These are phyloP conservation scores for Aspergillus campestris DNA, from an alignment of 495 filamentous ascomycete species.

Conservation along the genomic window DNA sequence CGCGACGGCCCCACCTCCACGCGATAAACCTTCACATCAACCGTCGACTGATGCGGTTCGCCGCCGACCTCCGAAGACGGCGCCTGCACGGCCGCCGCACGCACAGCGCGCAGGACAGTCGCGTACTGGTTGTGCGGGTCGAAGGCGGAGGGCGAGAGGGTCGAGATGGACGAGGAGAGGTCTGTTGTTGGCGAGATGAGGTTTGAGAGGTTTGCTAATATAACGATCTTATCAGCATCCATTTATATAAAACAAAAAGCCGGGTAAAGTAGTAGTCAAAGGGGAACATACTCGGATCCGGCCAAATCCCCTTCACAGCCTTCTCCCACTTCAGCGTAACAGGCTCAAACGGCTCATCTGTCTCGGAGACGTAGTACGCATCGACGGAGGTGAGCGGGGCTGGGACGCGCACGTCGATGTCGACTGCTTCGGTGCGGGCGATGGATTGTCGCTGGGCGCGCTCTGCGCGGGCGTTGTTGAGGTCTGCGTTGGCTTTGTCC, in stretches of 20 bases:
- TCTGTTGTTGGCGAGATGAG: slow-evolving; percentile 29
- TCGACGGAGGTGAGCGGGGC: slow-evolving; percentile 47
- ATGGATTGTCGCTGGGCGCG: slow-evolving; percentile 21
- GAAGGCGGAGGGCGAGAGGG: slow-evolving; percentile 28
- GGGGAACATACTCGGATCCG: slow-evolving; percentile 49
- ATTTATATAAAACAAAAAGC: not conserved
- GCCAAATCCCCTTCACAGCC: slow-evolving; percentile 41
- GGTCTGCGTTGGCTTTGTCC: slow-evolving; percentile 72
- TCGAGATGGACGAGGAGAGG: slow-evolving; percentile 25
- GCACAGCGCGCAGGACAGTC: slow-evolving; percentile 22
- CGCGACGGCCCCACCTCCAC: slow-evolving; percentile 51
- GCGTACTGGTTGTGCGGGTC: slow-evolving; percentile 34
- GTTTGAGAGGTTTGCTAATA: slow-evolving; percentile 32
- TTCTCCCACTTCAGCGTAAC: slow-evolving; percentile 60
- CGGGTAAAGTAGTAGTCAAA: slow-evolving; percentile 2
- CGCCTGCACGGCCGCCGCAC: slow-evolving; percentile 21
- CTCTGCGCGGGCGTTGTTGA: slow-evolving; percentile 31
- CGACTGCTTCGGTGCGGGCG: slow-evolving; percentile 43
- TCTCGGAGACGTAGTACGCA: slow-evolving; percentile 65
- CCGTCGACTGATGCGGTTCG: slow-evolving; percentile 29
- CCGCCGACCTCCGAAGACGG: slow-evolving; percentile 5
- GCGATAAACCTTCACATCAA: slow-evolving; percentile 67
- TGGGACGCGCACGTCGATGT: slow-evolving; percentile 44
- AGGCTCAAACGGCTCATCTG: slow-evolving; percentile 75
- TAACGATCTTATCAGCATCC: not conserved